Evolutionary conservation across 1,284 basidiomycete genomes (phyloP).

Genomic region (Moniliella sp.): DNA sequence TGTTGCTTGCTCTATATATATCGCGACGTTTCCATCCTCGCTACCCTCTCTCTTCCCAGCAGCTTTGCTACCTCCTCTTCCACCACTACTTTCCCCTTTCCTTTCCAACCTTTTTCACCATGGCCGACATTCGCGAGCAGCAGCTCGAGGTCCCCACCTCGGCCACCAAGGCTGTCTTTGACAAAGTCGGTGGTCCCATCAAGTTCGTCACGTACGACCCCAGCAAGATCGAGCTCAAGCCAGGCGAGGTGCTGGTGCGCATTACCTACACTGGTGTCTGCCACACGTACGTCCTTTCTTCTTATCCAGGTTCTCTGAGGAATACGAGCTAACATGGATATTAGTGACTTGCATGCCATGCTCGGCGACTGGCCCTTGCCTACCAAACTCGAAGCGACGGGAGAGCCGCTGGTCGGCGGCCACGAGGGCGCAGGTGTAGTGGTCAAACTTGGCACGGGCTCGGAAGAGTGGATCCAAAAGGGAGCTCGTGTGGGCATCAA

Average conservation of each 20-base stretch:
- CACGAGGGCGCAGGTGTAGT: slow-evolving; percentile 50
- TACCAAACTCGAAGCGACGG: no score
- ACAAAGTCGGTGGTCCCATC: slow-evolving; percentile 17
- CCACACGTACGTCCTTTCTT: slow-evolving; percentile 17
- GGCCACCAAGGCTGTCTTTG: slow-evolving; percentile 15
- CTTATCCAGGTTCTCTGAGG: slow-evolving; percentile 12
- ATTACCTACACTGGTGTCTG: slow-evolving; percentile 36
- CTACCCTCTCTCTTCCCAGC: no score
- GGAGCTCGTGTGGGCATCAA: slow-evolving; percentile 73
- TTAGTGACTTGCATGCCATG: no score
- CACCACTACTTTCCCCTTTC: no score
- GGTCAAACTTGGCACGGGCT: slow-evolving; percentile 54
- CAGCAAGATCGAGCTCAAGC: no score
- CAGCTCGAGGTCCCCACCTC: slow-evolving; percentile 10
- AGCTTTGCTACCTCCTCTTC: no score
- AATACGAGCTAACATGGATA: slow-evolving; percentile 40
- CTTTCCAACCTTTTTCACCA: no score
- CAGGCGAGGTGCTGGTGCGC: slow-evolving; percentile 61
- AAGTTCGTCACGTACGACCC: no score
- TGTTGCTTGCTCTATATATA: no score
- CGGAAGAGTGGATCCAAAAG: slow-evolving; percentile 41
- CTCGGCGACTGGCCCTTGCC: no score
- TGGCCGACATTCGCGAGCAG: no score
- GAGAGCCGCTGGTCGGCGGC: slow-evolving; percentile 54
- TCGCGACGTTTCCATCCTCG: no score